Evolutionary conservation across 345 rosid species (phyloP).

Genomic region (Eucalyptus grandis): DNA sequence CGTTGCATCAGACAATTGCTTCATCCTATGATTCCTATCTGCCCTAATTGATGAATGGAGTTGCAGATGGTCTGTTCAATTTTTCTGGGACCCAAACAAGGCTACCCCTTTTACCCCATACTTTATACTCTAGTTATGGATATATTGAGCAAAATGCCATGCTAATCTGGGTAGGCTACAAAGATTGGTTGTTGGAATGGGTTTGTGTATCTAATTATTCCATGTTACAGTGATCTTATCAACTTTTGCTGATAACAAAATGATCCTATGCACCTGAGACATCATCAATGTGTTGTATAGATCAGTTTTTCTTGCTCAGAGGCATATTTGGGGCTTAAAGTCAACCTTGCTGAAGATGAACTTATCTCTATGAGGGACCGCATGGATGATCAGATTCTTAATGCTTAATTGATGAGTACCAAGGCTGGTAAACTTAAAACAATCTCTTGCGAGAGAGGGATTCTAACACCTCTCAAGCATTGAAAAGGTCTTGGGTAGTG

Average conservation of each 20-base stretch:
- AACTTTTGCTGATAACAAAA: not conserved
- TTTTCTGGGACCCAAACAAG: not conserved
- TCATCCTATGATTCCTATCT: too few relatives aligned
- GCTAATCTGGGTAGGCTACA: not conserved
- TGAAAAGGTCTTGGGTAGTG: not conserved
- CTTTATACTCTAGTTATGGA: not conserved
- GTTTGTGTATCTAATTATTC: not conserved
- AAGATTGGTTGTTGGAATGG: not conserved
- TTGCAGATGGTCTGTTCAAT: too few relatives aligned
- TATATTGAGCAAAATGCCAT: not conserved
- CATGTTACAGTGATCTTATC: not conserved
- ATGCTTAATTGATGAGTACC: not conserved
- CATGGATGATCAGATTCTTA: not conserved
- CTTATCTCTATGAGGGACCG: not conserved
- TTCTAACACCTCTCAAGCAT: not conserved
- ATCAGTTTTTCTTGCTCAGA: not conserved
- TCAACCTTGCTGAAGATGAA: not conserved
- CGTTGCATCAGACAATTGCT: not conserved
- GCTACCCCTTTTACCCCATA: not conserved
- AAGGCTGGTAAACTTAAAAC: not conserved
- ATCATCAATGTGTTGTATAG: not conserved
- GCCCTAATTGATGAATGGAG: too few relatives aligned
- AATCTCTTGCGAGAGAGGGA: not conserved
- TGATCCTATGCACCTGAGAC: not conserved
- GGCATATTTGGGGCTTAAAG: not conserved